phyloP scores from a whole-genome alignment of 306 rosid genomes.

The Pyrus bretschneideri region DNA sequence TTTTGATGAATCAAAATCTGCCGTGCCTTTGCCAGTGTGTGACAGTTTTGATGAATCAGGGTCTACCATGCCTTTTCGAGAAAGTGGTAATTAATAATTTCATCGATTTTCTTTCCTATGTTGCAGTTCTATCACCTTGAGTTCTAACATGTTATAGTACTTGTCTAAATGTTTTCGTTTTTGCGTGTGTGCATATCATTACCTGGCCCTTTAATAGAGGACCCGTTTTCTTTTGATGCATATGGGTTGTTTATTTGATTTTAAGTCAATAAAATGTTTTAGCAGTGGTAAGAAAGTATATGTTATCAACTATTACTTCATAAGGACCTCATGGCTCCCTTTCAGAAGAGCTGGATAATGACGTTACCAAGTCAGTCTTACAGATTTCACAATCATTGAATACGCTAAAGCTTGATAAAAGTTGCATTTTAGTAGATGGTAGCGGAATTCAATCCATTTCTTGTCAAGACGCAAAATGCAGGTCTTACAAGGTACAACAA shows the following conservation, averaged over 20 bases:
- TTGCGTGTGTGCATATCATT: too few species aligned
- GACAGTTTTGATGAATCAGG: neutral
- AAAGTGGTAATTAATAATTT: neutral
- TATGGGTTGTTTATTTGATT: too few species aligned
- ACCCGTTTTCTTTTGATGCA: too few species aligned
- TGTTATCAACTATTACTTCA: neutral
- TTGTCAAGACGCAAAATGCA: neutral
- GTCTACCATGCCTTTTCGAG: neutral
- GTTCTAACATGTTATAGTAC: neutral
- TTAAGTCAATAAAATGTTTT: neutral
- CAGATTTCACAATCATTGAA: neutral
- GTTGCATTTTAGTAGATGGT: neutral
- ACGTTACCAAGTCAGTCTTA: neutral
- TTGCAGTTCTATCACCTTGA: neutral
- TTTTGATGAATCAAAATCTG: neutral
- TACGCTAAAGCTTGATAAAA: slow-evolving; percentile 3
- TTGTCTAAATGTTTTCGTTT: neutral
- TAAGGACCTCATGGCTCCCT: neutral
- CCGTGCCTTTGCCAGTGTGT: neutral
- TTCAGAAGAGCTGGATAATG: neutral
- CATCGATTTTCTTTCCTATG: neutral
- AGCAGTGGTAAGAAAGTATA: neutral
- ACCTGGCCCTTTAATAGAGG: too few species aligned
- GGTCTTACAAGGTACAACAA: slow-evolving; percentile 2
- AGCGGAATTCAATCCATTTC: neutral